Conservation (phyloP, 2,329 filamentous ascomycete genomes). For the Aureobasidium mangrovei region DNA sequence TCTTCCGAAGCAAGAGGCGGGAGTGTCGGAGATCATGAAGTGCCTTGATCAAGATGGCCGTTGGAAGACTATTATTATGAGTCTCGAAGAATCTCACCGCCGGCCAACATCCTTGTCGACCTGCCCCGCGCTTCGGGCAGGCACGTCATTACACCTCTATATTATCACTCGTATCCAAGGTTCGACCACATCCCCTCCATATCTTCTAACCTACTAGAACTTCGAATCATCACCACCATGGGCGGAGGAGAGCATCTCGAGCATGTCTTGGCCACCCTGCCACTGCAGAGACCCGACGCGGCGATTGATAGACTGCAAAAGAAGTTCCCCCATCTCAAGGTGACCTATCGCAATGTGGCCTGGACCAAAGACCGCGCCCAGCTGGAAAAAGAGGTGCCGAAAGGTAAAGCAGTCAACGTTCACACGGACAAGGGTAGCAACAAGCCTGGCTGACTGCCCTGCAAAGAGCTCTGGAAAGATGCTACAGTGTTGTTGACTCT, state of each 20-base stretch:
- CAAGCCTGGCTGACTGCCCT: constrained; percentile 15
- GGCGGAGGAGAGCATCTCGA: constrained; percentile 30
- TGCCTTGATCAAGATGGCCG: no score
- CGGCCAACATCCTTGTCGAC: no score
- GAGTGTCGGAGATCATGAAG: no score
- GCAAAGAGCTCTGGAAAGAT: constrained; percentile 32
- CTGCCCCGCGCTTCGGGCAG: no score
- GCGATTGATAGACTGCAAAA: constrained; percentile 31
- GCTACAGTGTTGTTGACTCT: constrained; percentile 43
- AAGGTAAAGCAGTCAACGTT: not conserved
- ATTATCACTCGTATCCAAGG: not conserved
- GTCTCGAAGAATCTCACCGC: no score
- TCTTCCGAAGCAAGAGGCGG: no score
- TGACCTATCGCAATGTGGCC: constrained; percentile 32
- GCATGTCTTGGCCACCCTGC: constrained; percentile 25
- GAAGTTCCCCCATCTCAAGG: constrained; percentile 38
- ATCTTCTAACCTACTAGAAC: not conserved
- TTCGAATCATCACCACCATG: constrained; percentile 21
- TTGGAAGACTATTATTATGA: no score
- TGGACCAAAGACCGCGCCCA: constrained; percentile 18
- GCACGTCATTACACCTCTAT: no score
- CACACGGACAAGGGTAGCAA: not conserved
- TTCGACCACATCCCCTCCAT: not conserved
- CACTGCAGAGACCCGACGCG: constrained; percentile 29
- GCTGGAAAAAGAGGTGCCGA: constrained; percentile 4